Conservation (phyloP, 768 basidiomycete genomes). For the Auricularia sp. region DNA sequence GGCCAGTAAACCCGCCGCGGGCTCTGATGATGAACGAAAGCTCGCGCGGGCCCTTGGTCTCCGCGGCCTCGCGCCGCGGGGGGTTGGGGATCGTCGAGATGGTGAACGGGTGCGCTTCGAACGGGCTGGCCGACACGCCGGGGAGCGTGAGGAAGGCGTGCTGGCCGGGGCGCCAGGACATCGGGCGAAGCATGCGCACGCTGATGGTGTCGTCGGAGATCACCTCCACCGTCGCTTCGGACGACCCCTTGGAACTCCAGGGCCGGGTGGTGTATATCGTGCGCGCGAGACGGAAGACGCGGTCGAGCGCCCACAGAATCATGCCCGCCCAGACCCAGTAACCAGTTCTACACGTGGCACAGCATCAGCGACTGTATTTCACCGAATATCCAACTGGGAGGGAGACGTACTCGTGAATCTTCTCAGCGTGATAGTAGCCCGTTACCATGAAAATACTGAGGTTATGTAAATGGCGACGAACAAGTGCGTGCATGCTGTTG, state of each 20-base stretch:
- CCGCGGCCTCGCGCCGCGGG: not conserved
- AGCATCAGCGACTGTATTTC: not conserved
- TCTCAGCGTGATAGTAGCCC: slow-evolving; percentile 4
- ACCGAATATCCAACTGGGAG: not conserved
- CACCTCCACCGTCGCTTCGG: slow-evolving; percentile 6
- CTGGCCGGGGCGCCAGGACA: slow-evolving; percentile 10
- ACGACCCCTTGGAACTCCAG: not conserved
- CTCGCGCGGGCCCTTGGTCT: slow-evolving; percentile 15
- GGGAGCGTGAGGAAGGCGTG: slow-evolving; percentile 10
- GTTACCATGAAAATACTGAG: slow-evolving; percentile 7
- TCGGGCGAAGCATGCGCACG: slow-evolving; percentile 3
- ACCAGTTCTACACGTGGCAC: not conserved
- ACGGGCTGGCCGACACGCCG: slow-evolving; percentile 7
- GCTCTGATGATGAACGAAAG: slow-evolving; percentile 54
- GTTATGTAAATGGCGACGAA: not conserved
- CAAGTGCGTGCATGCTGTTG: not conserved
- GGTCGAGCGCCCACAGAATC: slow-evolving; percentile 9
- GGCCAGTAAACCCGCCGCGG: slow-evolving; percentile 48
- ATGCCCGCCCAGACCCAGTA: slow-evolving; percentile 3
- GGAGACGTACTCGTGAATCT: not conserved
- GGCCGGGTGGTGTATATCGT: slow-evolving; percentile 5
- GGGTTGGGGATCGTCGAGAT: slow-evolving; percentile 9
- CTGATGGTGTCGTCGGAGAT: slow-evolving; percentile 8
- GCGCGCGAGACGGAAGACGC: slow-evolving; percentile 2
- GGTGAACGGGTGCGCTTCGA: slow-evolving; percentile 13